These are phyloP conservation scores for Lachnellula occidentalis DNA, from an alignment of 2,329 filamentous ascomycete genomes.

Conservation along the genomic window DNA sequence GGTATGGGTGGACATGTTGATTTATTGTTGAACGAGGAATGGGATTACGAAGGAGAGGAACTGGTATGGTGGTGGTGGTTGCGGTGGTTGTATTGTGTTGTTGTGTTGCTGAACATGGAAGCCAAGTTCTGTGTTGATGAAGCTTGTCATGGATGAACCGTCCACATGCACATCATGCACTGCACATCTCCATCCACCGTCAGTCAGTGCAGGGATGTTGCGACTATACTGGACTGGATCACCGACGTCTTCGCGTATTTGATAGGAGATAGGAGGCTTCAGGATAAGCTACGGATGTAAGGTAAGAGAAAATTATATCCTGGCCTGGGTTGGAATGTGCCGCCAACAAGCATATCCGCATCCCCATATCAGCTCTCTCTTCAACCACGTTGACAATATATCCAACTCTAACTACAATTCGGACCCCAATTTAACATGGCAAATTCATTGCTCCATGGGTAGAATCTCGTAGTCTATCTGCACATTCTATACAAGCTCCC, in stretches of 20 bases:
- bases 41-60: too few relatives aligned
- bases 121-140: neutral
- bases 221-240: neutral
- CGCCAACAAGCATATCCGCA: neutral
- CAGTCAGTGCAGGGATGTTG: neutral
- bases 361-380: neutral
- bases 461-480: neutral
- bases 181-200: too few relatives aligned
- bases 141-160: neutral
- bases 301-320: neutral
- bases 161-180: too few relatives aligned
- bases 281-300: too few relatives aligned
- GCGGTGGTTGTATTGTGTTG: neutral
- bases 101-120: neutral
- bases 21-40: slow-evolving; percentile 3
- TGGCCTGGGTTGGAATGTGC: neutral
- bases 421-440: neutral
- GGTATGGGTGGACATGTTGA: slow-evolving; percentile 40
- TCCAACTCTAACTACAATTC: neutral
- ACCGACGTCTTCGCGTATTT: neutral
- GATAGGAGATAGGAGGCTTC: too few relatives aligned
- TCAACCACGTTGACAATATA: too few relatives aligned
- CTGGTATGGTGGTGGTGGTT: neutral
- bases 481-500: neutral
- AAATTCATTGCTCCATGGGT: neutral